Percentiles rank a stretch among this genome's conserved stretches.
Conservation (phyloP, 1,139 yeast genomes). For the Insectozyma bohioensis region DNA sequence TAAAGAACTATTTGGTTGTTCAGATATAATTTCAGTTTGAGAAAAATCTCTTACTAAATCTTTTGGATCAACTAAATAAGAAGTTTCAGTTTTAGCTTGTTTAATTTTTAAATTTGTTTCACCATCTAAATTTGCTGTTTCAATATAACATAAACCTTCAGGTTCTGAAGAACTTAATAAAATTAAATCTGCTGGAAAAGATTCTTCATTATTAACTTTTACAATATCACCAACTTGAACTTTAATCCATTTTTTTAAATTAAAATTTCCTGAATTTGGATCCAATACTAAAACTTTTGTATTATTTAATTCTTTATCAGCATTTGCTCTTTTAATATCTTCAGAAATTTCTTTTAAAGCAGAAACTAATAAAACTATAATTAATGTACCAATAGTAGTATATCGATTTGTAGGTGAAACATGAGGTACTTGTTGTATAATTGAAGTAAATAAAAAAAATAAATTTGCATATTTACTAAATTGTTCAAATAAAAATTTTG, state of each 20-base stretch:
- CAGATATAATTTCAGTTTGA: constrained; percentile 59
- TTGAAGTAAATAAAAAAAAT: constrained; percentile 88
- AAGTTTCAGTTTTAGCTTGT: constrained; percentile 80
- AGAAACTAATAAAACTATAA: constrained; percentile 82
- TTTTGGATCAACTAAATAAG: constrained; percentile 66
- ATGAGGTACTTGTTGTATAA: constrained; percentile 94
- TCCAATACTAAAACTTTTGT: constrained; percentile 74
- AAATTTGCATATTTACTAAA: constrained; percentile 96
- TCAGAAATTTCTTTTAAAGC: constrained; percentile 91
- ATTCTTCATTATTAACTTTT: constrained; percentile 79
- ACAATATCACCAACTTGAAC: constrained; percentile 92
- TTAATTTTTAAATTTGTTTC: constrained; percentile 96
- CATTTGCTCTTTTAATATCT: constrained; percentile 83
- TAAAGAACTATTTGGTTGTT: constrained; percentile 90
- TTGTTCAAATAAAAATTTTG: constrained; percentile 93
- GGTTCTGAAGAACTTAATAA: constrained; percentile 92
- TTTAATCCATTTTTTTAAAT: constrained; percentile 76
- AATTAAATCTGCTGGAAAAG: constrained; percentile 91
- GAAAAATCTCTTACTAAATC: constrained; percentile 47
- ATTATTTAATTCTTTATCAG: constrained; percentile 86
- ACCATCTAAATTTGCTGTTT: constrained; percentile 96
- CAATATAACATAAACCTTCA: constrained; percentile 95
- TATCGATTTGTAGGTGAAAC: constrained; percentile 96
- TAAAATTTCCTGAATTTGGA: constrained; percentile 58
- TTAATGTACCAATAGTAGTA: constrained; percentile 90